phyloP scores from a whole-genome alignment of 495 filamentous ascomycete genomes.

The Mycothermus thermophilus region DNA sequence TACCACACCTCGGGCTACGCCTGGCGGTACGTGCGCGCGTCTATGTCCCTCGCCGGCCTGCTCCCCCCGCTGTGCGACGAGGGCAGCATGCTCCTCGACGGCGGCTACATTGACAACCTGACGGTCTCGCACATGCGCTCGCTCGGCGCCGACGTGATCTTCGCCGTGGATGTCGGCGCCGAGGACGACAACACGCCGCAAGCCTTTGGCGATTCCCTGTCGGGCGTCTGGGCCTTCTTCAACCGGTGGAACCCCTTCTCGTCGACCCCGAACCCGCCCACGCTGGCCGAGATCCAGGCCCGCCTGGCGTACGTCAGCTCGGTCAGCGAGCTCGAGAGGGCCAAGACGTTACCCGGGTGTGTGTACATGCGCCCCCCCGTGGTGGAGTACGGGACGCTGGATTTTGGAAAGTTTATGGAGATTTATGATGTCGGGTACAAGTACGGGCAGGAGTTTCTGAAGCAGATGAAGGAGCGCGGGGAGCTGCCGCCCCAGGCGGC shows the following conservation, averaged over 20 bases:
- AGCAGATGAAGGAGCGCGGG: slow-evolving; percentile 59
- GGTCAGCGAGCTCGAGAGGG: slow-evolving; percentile 84
- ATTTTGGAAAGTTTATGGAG: slow-evolving; percentile 95
- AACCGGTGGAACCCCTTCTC: slow-evolving; percentile 98
- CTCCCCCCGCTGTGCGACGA: slow-evolving; percentile 92
- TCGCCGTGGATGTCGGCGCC: slow-evolving; percentile 87
- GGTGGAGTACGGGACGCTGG: slow-evolving; percentile 82
- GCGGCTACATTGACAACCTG: slow-evolving; percentile 93
- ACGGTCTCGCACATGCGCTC: slow-evolving; percentile 96
- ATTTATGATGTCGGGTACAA: slow-evolving; percentile 81
- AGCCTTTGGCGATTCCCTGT: slow-evolving; percentile 79
- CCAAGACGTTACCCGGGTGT: slow-evolving; percentile 76
- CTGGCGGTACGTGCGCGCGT: slow-evolving; percentile 90
- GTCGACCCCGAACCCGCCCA: slow-evolving; percentile 74
- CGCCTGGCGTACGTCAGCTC: slow-evolving; percentile 86
- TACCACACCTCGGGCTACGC: slow-evolving; percentile 92
- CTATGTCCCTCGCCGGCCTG: slow-evolving; percentile 88
- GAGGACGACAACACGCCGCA: slow-evolving; percentile 86
- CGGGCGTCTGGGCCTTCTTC: slow-evolving; percentile 84
- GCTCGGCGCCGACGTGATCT: slow-evolving; percentile 83
- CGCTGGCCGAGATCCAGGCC: slow-evolving; percentile 88
- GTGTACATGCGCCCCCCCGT: slow-evolving; percentile 93
- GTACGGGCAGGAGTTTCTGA: slow-evolving; percentile 69
- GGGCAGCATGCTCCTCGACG: slow-evolving; percentile 88
- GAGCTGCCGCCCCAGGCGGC: slow-evolving; percentile 51